Evolutionary conservation across 148 eudicot species (phyloP), one percentile per base, ranked within the genome.

Genomic region (Nepenthes mirabilis): DNA sequence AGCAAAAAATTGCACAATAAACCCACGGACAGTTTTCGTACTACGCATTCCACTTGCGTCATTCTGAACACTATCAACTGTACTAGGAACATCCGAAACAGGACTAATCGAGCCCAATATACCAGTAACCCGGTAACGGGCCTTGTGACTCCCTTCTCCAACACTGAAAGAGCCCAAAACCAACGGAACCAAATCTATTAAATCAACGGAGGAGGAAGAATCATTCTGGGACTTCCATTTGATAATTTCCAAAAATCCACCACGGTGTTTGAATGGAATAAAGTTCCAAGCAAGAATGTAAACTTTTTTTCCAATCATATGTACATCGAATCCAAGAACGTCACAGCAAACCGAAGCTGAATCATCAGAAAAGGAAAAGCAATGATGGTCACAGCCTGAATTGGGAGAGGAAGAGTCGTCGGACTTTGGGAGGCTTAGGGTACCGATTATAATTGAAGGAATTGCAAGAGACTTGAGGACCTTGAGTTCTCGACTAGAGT

Each of bases 171-270:
- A 49, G 49, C 65, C 72, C 2, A 36, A 61, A 62, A 5, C 45
- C 59, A 86, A 65, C 12, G 75, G 61, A 79, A 78, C 72, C 9
- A 57, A 65, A 59, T 62, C 62, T 36, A 56, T 60, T 52, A 5
- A 11, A 37, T 7, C 1, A 50, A 43, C 48, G 3, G 65, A 40
- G 37, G 59, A 43, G 40, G 37, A 34, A 33, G 59, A 37, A 48
- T 11, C 49, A 14, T 59, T 66, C 0, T 52, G 11, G 67, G 77
- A 62, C 34, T 62, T 68, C 98, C 98, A 93, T 1, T 57, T 43
- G 49, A 88, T 75, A 37, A 93, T 80, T 67, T 93, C 98, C 56
- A 93, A 50, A 32, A 82, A 72, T 2, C 98, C 98, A 36, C 75
- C 67, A 6, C 58, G 65, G 33, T 58, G 64, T 64, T 80, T 77